Conservation (phyloP, 208 protist species). For the Wallacemonas rigidus region DNA sequence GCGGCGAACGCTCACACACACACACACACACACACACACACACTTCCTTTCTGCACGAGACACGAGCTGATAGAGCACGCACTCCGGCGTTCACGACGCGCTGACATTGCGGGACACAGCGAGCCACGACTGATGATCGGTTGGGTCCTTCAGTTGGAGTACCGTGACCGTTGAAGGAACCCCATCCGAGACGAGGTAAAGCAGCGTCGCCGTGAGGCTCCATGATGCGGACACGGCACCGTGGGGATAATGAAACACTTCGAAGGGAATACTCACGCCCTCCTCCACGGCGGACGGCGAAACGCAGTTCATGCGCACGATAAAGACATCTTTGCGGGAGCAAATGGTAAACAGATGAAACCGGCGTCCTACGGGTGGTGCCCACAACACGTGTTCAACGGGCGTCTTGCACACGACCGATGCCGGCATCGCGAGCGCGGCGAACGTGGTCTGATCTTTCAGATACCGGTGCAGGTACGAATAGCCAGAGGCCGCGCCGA, state of each 20-base stretch:
- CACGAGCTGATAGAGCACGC: too few relatives aligned
- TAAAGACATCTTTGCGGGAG: constrained; percentile 69
- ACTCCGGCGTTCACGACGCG: not conserved
- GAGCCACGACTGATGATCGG: constrained; percentile 80
- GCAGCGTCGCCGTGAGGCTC: constrained; percentile 71
- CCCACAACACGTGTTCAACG: constrained; percentile 79
- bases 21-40: too few relatives aligned
- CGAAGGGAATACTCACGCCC: constrained; percentile 47
- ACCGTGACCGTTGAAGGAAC: constrained; percentile 46
- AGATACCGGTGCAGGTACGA: constrained; percentile 79
- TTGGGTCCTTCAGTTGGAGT: constrained; percentile 74
- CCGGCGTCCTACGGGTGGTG: constrained; percentile 66
- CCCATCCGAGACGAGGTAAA: constrained; percentile 79
- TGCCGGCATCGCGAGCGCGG: constrained; percentile 31
- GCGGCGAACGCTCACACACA: too few relatives aligned
- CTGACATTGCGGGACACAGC: constrained; percentile 36
- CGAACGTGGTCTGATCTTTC: constrained; percentile 65
- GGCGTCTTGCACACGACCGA: constrained; percentile 40
- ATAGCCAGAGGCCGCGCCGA: constrained; percentile 74
- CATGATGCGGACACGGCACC: constrained; percentile 84
- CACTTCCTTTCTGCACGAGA: too few relatives aligned
- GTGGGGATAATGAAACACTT: constrained; percentile 58
- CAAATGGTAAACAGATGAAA: constrained; percentile 86
- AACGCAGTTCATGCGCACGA: constrained; percentile 82
- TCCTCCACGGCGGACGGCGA: constrained; percentile 51